A percentile compares a stretch with the other conserved stretches of the same genome.
These are phyloP conservation scores for Chlorella sorokiniana DNA, from an alignment of 139 green algal species.

Conservation along the genomic window DNA sequence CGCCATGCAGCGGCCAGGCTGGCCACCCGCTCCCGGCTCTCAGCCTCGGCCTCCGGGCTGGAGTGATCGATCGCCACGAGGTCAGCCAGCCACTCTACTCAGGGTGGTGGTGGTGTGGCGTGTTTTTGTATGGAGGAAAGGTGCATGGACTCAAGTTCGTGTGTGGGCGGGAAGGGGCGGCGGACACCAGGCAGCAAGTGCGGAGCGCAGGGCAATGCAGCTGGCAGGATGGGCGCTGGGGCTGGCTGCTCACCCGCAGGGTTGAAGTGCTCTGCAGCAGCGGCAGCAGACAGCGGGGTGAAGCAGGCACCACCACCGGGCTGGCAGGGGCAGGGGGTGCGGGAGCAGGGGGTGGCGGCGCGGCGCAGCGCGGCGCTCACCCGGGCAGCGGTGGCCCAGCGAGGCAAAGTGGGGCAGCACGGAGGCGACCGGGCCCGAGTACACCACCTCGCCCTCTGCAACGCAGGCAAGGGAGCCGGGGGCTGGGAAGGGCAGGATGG, in stretches of 20 bases:
- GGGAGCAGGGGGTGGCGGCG: no score
- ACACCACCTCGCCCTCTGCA: slow-evolving; percentile 61
- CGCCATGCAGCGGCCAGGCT: neutral
- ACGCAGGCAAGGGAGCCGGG: neutral
- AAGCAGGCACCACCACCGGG: no score
- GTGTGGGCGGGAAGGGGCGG: no score
- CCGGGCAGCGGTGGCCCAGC: slow-evolving; percentile 77
- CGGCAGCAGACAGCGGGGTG: no score
- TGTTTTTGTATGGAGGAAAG: neutral
- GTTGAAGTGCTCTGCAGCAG: slow-evolving; percentile 16
- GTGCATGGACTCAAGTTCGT: no score
- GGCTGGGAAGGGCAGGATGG: neutral
- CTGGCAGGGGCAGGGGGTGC: no score
- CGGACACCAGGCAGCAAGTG: no score
- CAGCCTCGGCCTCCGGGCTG: slow-evolving; percentile 55
- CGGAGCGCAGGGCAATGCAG: no score
- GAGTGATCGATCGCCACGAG: slow-evolving; percentile 83
- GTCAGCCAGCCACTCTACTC: slow-evolving; percentile 88
- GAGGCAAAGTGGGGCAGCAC: slow-evolving; percentile 73
- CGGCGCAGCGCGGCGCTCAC: slow-evolving; percentile 81
- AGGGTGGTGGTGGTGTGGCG: neutral
- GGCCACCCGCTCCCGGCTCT: slow-evolving; percentile 53
- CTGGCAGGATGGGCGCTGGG: no score
- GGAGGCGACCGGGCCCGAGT: slow-evolving; percentile 54
- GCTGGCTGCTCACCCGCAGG: neutral